A percentile compares a stretch with the other conserved stretches of the same genome.
These are phyloP conservation scores for Aspergillus coremiiformis DNA, from an alignment of 495 filamentous ascomycete genomes.

Conservation along the genomic window DNA sequence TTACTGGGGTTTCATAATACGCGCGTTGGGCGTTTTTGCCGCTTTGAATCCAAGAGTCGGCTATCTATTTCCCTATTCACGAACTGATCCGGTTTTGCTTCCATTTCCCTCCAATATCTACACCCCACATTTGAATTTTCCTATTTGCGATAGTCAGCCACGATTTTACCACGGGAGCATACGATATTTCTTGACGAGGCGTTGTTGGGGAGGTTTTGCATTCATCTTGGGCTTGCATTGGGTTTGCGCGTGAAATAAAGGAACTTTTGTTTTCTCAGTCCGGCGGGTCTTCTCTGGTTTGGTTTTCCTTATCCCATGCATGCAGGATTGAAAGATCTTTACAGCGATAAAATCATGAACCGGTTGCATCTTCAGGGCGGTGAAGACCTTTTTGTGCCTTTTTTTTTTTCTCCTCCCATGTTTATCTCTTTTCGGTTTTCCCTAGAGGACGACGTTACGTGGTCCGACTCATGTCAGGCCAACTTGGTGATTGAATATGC, in stretches of 20 bases:
- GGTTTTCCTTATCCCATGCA: neutral
- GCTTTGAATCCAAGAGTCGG: constrained; percentile 1
- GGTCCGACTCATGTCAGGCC: neutral
- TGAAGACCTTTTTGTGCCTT: neutral
- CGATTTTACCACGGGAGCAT: constrained; percentile 5
- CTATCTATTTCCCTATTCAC: constrained; percentile 8
- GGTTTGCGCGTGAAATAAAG: neutral
- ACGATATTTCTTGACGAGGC: constrained; percentile 9
- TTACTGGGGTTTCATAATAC: constrained; percentile 8
- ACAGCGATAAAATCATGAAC: neutral
- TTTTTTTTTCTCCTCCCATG: neutral
- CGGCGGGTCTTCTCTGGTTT: neutral
- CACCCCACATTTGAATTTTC: constrained; percentile 3
- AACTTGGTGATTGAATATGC: neutral
- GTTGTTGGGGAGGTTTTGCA: neutral
- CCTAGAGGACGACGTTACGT: neutral
- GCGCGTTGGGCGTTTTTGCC: constrained; percentile 12
- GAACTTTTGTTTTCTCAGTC: neutral
- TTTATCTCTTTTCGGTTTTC: neutral
- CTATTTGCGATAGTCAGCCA: neutral
- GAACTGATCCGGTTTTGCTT: constrained; percentile 9
- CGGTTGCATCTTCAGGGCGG: neutral
- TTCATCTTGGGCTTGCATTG: constrained; percentile 6
- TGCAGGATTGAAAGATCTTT: neutral
- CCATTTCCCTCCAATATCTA: constrained; percentile 6